These are phyloP conservation scores for Luffa acutangula DNA, from an alignment of 306 rosid species.

Conservation along the genomic window DNA sequence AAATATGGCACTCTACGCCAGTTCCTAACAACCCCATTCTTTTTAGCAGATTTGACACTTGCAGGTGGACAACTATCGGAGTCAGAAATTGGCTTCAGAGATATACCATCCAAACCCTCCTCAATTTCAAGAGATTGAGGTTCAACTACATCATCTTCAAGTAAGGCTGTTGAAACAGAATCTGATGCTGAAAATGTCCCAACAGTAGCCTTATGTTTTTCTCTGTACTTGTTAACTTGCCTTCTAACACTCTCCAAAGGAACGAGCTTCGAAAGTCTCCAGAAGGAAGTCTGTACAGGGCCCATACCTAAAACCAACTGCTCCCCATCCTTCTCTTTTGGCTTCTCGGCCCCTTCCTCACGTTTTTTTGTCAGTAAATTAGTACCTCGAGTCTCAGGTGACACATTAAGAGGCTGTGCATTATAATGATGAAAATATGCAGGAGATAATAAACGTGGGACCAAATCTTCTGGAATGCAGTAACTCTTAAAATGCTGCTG, in stretches of 20 bases:
- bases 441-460: constrained; percentile 89
- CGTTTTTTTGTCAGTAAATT: constrained; percentile 27
- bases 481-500: constrained; percentile 90
- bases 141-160: constrained; percentile 60
- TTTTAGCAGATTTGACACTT: constrained; percentile 40
- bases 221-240: constrained; percentile 43
- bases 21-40: constrained; percentile 38
- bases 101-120: constrained; percentile 85
- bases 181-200: constrained; percentile 35
- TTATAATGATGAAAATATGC: constrained; percentile 95
- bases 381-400: constrained; percentile 34
- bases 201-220: constrained; percentile 28
- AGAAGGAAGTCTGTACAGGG: constrained; percentile 79
- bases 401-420: constrained; percentile 44
- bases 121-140: constrained; percentile 91
- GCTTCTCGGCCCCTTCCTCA: constrained; percentile 39
- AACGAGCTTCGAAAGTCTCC: constrained; percentile 92
- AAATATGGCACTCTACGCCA: constrained; percentile 84
- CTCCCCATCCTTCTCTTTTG: constrained; percentile 49
- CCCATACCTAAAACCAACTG: constrained; percentile 91
- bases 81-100: constrained; percentile 78
- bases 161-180: constrained; percentile 38
- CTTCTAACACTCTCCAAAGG: constrained; percentile 73
- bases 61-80: constrained; percentile 25
- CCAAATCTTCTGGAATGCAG: constrained; percentile 94